A percentile compares a stretch with the other conserved stretches of the same genome.
These are phyloP conservation scores for Lablab purpureus DNA, from an alignment of 306 rosid species.

Conservation along the genomic window DNA sequence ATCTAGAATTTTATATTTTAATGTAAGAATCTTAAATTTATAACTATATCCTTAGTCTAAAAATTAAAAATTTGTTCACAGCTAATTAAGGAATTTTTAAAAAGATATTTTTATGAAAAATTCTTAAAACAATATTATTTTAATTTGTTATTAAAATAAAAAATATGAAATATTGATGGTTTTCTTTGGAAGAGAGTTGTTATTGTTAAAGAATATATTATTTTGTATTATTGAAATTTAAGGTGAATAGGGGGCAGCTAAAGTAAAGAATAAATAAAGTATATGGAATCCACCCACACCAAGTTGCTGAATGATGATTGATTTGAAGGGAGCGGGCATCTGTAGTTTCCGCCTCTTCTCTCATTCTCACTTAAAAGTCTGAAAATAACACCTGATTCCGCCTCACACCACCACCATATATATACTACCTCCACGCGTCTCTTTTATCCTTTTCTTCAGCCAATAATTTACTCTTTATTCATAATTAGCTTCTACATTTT, in stretches of 20 bases:
- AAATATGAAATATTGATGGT: too few species aligned
- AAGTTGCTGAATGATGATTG: conserved; percentile 13
- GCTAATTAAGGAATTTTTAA: too few species aligned
- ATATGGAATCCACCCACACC: conserved; percentile 10
- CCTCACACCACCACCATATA: conserved; percentile 23
- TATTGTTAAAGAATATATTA: too few species aligned
- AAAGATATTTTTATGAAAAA: too few species aligned
- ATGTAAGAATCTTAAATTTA: too few species aligned
- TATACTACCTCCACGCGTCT: neutral
- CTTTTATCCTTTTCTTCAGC: neutral
- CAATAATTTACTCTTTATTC: neutral
- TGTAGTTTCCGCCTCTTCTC: conserved; percentile 10
- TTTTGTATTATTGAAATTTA: too few species aligned
- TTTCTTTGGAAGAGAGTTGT: too few species aligned
- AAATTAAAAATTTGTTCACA: too few species aligned
- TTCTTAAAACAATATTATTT: too few species aligned
- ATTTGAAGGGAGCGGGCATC: conserved; percentile 32
- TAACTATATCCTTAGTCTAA: too few species aligned
- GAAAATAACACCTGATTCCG: conserved; percentile 24
- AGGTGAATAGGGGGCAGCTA: neutral
- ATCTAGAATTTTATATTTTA: too few species aligned
- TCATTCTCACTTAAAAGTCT: neutral
- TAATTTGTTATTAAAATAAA: too few species aligned
- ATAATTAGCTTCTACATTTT: neutral
- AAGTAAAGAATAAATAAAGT: conserved; percentile 24